Conservation (phyloP, 2,329 filamentous ascomycete genomes). For the Grosmannia serpens region DNA sequence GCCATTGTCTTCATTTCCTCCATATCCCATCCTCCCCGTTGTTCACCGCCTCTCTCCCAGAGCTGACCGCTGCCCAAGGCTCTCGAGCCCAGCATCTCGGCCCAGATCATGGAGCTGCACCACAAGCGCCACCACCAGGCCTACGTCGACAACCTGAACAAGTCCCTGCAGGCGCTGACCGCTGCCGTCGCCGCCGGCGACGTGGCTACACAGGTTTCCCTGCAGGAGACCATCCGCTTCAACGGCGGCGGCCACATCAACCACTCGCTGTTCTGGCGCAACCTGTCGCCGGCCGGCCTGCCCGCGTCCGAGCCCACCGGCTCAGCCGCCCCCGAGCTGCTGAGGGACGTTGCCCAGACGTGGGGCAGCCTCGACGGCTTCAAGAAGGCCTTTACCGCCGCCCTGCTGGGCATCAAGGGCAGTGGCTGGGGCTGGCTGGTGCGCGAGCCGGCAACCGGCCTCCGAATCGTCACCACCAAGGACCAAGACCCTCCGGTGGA, state of each 20-base stretch:
- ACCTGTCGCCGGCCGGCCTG: slow-evolving; percentile 51
- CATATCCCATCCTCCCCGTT: not conserved
- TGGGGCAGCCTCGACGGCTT: slow-evolving; percentile 63
- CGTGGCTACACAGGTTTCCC: slow-evolving; percentile 46
- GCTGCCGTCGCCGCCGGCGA: slow-evolving; percentile 43
- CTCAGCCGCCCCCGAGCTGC: slow-evolving; percentile 25
- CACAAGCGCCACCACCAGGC: slow-evolving; percentile 91
- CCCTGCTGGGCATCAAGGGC: slow-evolving; percentile 63
- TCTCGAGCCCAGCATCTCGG: slow-evolving; percentile 61
- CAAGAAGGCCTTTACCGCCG: slow-evolving; percentile 51
- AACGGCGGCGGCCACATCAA: slow-evolving; percentile 58
- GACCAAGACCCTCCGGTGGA: slow-evolving; percentile 68
- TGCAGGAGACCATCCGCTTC: slow-evolving; percentile 55
- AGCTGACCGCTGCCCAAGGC: slow-evolving; percentile 13
- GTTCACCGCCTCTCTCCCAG: too few species aligned
- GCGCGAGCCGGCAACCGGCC: slow-evolving; percentile 42
- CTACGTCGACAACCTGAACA: slow-evolving; percentile 84
- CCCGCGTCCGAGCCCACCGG: slow-evolving; percentile 39
- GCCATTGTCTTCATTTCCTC: not conserved
- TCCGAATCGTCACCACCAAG: slow-evolving; percentile 70
- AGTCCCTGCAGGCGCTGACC: slow-evolving; percentile 59
- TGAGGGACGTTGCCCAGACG: slow-evolving; percentile 46
- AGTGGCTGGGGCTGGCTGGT: slow-evolving; percentile 87
- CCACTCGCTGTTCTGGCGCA: slow-evolving; percentile 60
- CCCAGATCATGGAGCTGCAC: slow-evolving; percentile 94